Base-by-base conservation (phyloP, 2,329 filamentous ascomycete genomes). In the Ceratocystis variospora region DNA sequence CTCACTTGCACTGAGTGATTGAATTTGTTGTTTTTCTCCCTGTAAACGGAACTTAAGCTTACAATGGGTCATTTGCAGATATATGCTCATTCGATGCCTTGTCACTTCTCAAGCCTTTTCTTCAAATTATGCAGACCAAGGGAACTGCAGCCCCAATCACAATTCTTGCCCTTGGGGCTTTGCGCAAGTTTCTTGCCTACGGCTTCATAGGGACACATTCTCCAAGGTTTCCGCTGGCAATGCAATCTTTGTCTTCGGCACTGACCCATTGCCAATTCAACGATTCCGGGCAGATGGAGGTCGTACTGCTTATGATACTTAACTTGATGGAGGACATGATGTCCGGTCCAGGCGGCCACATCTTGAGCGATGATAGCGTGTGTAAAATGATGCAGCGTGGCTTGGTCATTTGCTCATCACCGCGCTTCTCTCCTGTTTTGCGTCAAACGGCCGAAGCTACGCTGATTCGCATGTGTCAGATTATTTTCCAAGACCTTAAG, bases 361-460 rank as follows among this genome's bases (percentile, higher is more conserved):
- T 97, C 10, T 79, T 99, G n/a, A 95, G 93, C 67, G 94, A 99
- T 72, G 93, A 97, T 77, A 97, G 93, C 73, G 91, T 99, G 10
- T 99, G 95, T 74, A 91, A 96, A 74, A 97, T 99, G 91, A 97
- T 99, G 93, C 94, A 96, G 74, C 93, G 91, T 1, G 94, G 93
- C 0, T 77, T 99, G 70, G 96, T 91, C 73, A 97, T 99, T 79
- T 99, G 94, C 79, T 99, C 93, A 69, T 92, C 97, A 73, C 85
- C 89, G 66, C 85, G 93, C 66, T 86, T 97, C 68, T 96, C 92
- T 8, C 92, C 96, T 71, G 86, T 97, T 3, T 79, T 99, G 65
- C 85, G 93, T 69, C 83, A 92, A 69, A 96, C 92, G 22, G 94
- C 94, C 1, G 94, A 99, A 76, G 94, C 96, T 73, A 88, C 91